Evolutionary conservation across 23 red algal genomes (phyloP).

Genomic region (Gracilaria domingensis): DNA sequence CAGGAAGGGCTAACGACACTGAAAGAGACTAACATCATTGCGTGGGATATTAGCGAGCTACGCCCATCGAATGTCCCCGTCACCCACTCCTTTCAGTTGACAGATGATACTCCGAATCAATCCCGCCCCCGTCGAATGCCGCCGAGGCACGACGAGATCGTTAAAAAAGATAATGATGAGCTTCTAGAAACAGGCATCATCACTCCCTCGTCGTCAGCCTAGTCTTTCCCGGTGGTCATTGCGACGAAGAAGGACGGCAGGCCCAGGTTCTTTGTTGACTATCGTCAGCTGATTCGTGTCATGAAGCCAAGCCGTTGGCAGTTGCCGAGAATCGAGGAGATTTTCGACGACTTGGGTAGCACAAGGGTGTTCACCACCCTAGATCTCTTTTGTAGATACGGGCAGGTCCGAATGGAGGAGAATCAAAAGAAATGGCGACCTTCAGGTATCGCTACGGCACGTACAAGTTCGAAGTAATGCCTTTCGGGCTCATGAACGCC

Average conservation of each 20-base stretch:
- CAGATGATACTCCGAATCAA: neutral
- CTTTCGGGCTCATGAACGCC: constrained; percentile 34
- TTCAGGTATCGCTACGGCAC: constrained; percentile 19
- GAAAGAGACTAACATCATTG: neutral
- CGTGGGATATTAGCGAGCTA: constrained; percentile 1
- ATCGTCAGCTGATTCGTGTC: neutral
- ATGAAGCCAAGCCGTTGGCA: constrained; percentile 32
- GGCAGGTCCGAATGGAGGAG: neutral
- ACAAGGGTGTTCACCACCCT: constrained; percentile 3
- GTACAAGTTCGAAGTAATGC: constrained; percentile 33
- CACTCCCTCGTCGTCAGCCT: constrained; percentile 1
- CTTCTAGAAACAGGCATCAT: neutral
- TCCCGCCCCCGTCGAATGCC: neutral
- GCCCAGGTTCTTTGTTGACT: constrained; percentile 14
- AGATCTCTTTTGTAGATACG: constrained; percentile 21
- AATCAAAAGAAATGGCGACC: constrained; percentile 26
- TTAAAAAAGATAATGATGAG: constrained; percentile 3
- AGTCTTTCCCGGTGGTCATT: constrained; percentile 28
- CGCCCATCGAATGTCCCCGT: neutral
- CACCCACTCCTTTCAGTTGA: constrained; percentile 17
- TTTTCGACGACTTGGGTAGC: constrained; percentile 39
- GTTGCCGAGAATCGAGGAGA: constrained; percentile 7
- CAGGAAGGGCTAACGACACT: neutral
- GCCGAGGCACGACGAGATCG: constrained; percentile 17
- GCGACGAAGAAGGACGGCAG: constrained; percentile 19